These are phyloP conservation scores for Taiozyma sp. DNA, from an alignment of 1,139 yeast species.

Conservation along the genomic window DNA sequence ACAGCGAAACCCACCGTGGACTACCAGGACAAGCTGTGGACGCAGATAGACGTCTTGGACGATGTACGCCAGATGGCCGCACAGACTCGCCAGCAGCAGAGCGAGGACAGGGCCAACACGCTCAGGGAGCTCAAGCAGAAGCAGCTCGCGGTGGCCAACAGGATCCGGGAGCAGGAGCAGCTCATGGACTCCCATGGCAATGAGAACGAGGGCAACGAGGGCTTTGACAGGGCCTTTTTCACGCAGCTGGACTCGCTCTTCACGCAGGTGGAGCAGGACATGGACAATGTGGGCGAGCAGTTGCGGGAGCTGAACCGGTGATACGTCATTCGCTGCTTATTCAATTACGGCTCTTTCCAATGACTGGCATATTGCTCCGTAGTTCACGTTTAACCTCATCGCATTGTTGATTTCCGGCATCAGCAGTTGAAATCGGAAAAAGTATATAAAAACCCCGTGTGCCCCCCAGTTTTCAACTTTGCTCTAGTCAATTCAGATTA, in stretches of 20 bases:
- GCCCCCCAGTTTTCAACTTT: background rate
- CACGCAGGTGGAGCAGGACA: slow-evolving; percentile 19
- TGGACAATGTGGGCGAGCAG: slow-evolving; percentile 3
- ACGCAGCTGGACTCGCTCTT: background rate
- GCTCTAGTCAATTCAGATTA: too few species aligned
- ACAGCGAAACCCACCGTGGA: slow-evolving; percentile 29
- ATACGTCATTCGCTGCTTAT: background rate
- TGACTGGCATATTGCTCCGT: background rate
- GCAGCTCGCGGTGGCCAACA: background rate
- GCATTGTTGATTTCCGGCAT: background rate
- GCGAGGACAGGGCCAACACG: background rate
- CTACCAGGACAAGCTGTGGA: slow-evolving; percentile 76
- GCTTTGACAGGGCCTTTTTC: background rate
- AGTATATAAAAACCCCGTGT: background rate
- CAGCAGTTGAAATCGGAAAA: background rate
- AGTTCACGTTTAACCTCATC: background rate
- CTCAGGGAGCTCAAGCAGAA: slow-evolving; percentile 40
- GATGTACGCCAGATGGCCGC: slow-evolving; percentile 68
- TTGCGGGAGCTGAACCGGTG: background rate
- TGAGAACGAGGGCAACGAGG: background rate
- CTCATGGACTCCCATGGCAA: background rate
- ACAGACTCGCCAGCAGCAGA: slow-evolving; percentile 25
- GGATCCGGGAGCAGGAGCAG: background rate
- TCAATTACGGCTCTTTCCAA: too few species aligned
- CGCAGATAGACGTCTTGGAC: slow-evolving; percentile 81